These are phyloP conservation scores for Apiospora rasikravindrae DNA, from an alignment of 2,329 filamentous ascomycete genomes.

Conservation along the genomic window DNA sequence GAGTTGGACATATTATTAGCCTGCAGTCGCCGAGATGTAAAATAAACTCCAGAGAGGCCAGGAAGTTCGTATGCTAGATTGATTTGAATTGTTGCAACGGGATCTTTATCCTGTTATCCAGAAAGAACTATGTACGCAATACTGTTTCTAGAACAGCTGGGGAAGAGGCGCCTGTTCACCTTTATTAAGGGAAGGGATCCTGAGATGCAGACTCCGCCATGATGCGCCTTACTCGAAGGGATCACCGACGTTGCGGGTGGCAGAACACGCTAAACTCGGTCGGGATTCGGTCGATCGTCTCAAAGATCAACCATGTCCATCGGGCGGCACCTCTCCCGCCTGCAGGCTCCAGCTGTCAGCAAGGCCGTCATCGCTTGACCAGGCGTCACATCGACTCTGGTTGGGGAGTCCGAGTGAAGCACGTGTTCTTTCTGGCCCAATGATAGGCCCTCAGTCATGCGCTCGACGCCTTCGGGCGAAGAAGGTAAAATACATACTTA, in stretches of 20 bases:
- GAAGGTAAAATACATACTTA: not conserved
- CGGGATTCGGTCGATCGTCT: slow-evolving; percentile 31
- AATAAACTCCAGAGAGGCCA: not conserved
- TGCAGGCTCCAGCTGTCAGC: not conserved
- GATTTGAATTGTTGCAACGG: not conserved
- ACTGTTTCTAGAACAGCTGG: not conserved
- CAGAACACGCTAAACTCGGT: slow-evolving; percentile 30
- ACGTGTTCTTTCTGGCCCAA: not conserved
- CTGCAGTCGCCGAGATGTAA: not conserved
- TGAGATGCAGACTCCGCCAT: slow-evolving; percentile 28
- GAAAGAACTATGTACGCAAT: not conserved
- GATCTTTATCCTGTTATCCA: not conserved
- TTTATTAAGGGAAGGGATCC: slow-evolving; percentile 31
- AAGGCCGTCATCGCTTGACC: not conserved
- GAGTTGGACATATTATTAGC: not conserved
- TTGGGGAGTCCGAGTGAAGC: not conserved
- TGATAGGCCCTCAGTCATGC: not conserved
- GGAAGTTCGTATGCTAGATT: not conserved
- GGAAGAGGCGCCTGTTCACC: slow-evolving; percentile 21
- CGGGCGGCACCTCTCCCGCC: not conserved
- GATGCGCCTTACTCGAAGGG: slow-evolving; percentile 34
- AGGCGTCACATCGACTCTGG: not conserved
- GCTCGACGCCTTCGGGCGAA: not conserved
- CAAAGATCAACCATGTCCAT: slow-evolving; percentile 22
- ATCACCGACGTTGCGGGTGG: slow-evolving; percentile 35